Base-by-base conservation (phyloP, 768 basidiomycete species). In the Udeniomyces megalosporus region DNA sequence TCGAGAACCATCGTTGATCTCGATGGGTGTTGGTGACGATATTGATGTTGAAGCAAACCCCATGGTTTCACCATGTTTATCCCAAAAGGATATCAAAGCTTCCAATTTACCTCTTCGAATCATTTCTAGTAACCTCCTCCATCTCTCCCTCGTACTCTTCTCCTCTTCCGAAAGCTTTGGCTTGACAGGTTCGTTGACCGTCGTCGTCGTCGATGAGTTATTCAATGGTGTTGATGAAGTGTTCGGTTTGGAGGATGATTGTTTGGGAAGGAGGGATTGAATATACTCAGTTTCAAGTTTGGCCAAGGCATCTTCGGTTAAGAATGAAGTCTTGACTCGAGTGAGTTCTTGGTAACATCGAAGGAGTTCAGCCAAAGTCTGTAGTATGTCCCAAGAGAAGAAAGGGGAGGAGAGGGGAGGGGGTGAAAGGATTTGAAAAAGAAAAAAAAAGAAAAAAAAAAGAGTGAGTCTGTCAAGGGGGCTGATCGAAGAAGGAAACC, bases 331-430 rank as follows among this genome's bases (percentile, higher is more conserved):
- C 73, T 96, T 96, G 68, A 83, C 83, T 28, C 82, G 81, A 0
- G 84, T 85, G 46, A 99, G 79, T 71, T 97, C 93, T 46, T 80
- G 75, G 50, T 95, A 82, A 71, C 91, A 92, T 22, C 95, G 85
- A 3, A 80, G 61, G 24, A 97, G 79, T 73, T 99, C 95, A 2
- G 88, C 81, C 76, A 89, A 86, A 0, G 93, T 99, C 87, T 93
- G 65, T 2, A 31, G 38, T 3, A 34, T 0, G 24, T 3, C 17
- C 46, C 57, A n/a, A n/a, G 26, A 67, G 58, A 34, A 34, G 24
- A 24, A 15, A n/a, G 31, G n/a, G n/a, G n/a, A n/a, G n/a, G n/a
- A n/a, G n/a, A n/a, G n/a, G n/a, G n/a, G 8, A 29, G 1, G 12
- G 7, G 44, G 31, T 34, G 6, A 26, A 14, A 38, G 14, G 34